Base-by-base conservation (phyloP, 306 rosid genomes). In the Datisca glomerata region DNA sequence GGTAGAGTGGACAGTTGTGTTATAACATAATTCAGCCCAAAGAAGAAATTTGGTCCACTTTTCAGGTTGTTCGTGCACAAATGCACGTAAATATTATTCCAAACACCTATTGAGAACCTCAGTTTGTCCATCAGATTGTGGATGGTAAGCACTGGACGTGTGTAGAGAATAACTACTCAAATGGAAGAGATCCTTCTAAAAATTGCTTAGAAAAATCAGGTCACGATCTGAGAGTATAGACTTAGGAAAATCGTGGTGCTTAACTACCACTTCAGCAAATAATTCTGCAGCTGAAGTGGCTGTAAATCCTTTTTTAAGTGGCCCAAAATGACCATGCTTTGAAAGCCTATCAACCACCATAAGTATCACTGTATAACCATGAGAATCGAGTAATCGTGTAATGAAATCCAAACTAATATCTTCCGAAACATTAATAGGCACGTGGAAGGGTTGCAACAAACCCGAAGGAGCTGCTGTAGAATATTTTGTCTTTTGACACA, bases 381-480 rank as follows among this genome's bases (percentile, higher is more conserved):
- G 3, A 2, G 17, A 22, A 3, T 0, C 1, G 0, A 23, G 57
- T 3, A 51, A 18, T 0, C 45, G 35, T 0, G 1, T 19, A 6
- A 49, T 21, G 13, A 49, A 49, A 33, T 49, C 55, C 31, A n/a
- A n/a, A n/a, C n/a, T n/a, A n/a, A n/a, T 31, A 13, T 32, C 29
- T 3, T 2, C 11, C 29, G 18, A 35, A 0, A 24, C 5, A 3
- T 18, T 3, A 2, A 23, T 5, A 17, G 36, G 34, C n/a, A 51
- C 22, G 5, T 32, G 33, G 0, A 37, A 12, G 21, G 56, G 56
- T 8, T 21, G 56, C 0, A 51, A 28, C 1, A 21, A 12, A 2
- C 16, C 21, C 0, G 9, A 5, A 4, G 21, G 35, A 2, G 21
- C 1, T 0, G 2, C 9, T 1, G 1, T 0, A 8, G 3, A 5